Conservation (phyloP, 2,329 filamentous ascomycete genomes). For the Rhinocladiella mackenziei region DNA sequence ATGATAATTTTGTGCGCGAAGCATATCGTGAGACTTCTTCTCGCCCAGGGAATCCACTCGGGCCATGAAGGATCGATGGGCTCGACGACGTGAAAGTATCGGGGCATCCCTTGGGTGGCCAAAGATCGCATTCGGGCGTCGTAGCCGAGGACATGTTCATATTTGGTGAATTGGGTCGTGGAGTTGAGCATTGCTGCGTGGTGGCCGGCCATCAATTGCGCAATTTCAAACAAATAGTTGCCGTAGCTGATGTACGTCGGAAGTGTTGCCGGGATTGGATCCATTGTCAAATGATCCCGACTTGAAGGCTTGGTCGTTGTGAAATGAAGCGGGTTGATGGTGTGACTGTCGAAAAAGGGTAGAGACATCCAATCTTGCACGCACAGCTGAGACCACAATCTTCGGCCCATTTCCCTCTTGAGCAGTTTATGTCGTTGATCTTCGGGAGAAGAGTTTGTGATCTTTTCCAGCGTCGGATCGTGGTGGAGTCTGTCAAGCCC, state of each 20-base stretch:
- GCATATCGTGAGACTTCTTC: slow-evolving; percentile 32
- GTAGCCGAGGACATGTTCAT: slow-evolving; percentile 40
- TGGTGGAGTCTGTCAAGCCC: slow-evolving; percentile 43
- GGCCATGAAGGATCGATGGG: slow-evolving; percentile 39
- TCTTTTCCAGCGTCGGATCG: slow-evolving; percentile 18
- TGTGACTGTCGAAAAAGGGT: slow-evolving; percentile 39
- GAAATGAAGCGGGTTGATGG: slow-evolving; percentile 37
- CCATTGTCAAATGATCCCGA: slow-evolving; percentile 37
- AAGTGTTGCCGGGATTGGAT: slow-evolving; percentile 15
- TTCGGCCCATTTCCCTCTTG: slow-evolving; percentile 36
- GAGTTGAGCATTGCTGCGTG: slow-evolving; percentile 37
- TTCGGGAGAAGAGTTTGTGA: slow-evolving; percentile 8
- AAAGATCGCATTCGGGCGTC: slow-evolving; percentile 38
- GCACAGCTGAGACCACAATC: slow-evolving; percentile 39
- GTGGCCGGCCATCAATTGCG: slow-evolving; percentile 35
- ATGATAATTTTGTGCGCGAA: slow-evolving; percentile 46
- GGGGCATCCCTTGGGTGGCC: slow-evolving; percentile 35
- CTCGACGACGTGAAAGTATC: slow-evolving; percentile 36
- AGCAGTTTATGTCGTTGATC: slow-evolving; percentile 13
- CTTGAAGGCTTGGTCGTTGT: slow-evolving; percentile 35
- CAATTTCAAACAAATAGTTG: slow-evolving; percentile 39
- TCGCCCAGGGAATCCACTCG: slow-evolving; percentile 39
- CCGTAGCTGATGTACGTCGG: slow-evolving; percentile 38
- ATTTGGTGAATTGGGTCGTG: slow-evolving; percentile 38
- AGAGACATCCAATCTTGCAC: slow-evolving; percentile 45